Evolutionary conservation across 2,329 filamentous ascomycete genomes (phyloP).

Genomic region (Ceratocystis destructans): DNA sequence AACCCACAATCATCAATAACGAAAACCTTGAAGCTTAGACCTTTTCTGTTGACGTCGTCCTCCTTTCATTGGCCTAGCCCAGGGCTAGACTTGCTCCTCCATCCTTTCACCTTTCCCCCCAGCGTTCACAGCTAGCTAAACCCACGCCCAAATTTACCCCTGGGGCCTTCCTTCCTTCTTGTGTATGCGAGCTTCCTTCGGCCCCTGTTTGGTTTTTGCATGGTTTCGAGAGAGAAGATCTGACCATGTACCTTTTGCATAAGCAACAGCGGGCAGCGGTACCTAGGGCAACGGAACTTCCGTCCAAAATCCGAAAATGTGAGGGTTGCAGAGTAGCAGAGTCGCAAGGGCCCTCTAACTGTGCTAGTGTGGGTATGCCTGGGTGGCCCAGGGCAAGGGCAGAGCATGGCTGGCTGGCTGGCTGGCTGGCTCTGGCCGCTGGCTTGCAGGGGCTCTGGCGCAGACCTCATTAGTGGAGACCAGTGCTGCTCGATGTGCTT

Average conservation of each 20-base stretch:
- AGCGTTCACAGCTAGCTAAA: neutral
- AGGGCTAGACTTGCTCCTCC: neutral
- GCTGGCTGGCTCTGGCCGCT: neutral
- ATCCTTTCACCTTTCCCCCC: too few species aligned
- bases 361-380: neutral
- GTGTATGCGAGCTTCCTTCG: neutral
- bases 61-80: neutral
- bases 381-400: neutral
- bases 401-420: neutral
- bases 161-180: neutral
- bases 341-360: neutral
- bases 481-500: too few species aligned
- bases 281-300: slow-evolving; percentile 9
- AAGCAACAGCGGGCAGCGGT: neutral
- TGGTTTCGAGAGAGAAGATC: neutral
- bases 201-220: neutral
- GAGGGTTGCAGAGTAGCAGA: slow-evolving; percentile 2
- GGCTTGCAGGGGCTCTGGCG: neutral
- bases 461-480: too few species aligned
- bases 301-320: neutral
- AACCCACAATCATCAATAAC: neutral
- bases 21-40: neutral
- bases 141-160: slow-evolving; percentile 5
- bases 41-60: neutral
- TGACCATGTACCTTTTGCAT: slow-evolving; percentile 5